Evolutionary conservation across 352 stramenopile genomes (phyloP).

Genomic region (Pythium coloratum): DNA sequence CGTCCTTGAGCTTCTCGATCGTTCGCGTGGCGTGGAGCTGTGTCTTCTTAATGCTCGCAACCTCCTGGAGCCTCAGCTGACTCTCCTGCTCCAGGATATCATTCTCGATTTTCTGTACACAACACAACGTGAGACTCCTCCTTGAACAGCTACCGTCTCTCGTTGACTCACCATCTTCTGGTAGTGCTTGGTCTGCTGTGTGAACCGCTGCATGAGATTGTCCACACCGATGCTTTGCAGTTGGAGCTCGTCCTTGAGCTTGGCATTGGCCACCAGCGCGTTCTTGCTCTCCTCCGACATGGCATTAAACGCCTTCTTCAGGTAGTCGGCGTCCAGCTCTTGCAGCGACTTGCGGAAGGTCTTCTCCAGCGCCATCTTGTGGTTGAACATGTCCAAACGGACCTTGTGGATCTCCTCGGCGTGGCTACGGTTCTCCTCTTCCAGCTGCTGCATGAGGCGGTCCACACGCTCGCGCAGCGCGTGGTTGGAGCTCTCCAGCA

Average conservation of each 20-base stretch:
- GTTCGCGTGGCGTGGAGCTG: slow-evolving; percentile 52
- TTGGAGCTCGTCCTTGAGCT: slow-evolving; percentile 78
- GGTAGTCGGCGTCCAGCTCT: slow-evolving; percentile 74
- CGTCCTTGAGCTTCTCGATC: slow-evolving; percentile 64
- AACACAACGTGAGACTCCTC: neutral
- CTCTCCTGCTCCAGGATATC: slow-evolving; percentile 75
- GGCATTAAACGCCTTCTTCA: slow-evolving; percentile 80
- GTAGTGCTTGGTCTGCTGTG: slow-evolving; percentile 61
- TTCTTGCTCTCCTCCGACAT: slow-evolving; percentile 88
- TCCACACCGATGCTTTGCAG: slow-evolving; percentile 79
- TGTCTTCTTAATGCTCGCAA: slow-evolving; percentile 62
- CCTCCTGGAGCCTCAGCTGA: slow-evolving; percentile 57
- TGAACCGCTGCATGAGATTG: slow-evolving; percentile 80
- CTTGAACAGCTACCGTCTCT: neutral
- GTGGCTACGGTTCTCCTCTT: slow-evolving; percentile 60
- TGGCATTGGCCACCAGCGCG: slow-evolving; percentile 74
- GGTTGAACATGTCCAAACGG: slow-evolving; percentile 81
- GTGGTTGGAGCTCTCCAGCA: slow-evolving; percentile 59
- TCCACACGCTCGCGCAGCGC: slow-evolving; percentile 57
- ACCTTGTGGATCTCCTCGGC: slow-evolving; percentile 79
- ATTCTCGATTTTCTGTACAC: slow-evolving; percentile 68
- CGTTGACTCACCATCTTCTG: slow-evolving; percentile 47
- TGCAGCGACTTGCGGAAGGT: slow-evolving; percentile 76
- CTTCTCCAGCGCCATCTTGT: slow-evolving; percentile 85
- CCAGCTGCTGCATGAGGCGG: slow-evolving; percentile 64